Conservation (phyloP, 1,284 basidiomycete genomes). For the Naganishia albida region DNA sequence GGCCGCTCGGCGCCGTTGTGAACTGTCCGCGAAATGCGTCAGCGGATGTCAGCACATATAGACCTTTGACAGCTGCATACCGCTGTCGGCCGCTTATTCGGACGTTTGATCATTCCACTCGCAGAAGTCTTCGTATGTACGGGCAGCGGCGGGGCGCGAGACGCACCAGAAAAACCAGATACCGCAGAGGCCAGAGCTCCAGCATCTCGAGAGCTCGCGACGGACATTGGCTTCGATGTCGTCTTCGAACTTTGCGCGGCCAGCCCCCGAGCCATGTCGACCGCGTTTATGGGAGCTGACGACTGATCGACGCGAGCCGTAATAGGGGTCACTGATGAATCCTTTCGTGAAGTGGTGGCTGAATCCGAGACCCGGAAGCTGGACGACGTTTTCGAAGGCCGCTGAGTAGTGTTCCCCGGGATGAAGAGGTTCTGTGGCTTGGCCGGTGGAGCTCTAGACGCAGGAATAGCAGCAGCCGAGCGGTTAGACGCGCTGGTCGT, state of each 20-base stretch:
- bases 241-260: constrained; percentile 9
- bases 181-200: not conserved
- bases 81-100: constrained; percentile 6
- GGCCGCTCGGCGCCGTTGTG: not conserved
- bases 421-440: not conserved
- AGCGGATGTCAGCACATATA: not conserved
- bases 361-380: too few relatives aligned
- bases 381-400: too few relatives aligned
- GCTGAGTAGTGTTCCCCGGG: not conserved
- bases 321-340: too few relatives aligned
- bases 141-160: not conserved
- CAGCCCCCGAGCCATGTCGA: constrained; percentile 19
- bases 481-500: not conserved
- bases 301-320: too few relatives aligned
- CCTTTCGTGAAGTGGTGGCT: too few relatives aligned
- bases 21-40: not conserved
- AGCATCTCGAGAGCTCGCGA: not conserved
- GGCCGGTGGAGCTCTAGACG: not conserved
- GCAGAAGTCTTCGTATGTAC: constrained; percentile 5
- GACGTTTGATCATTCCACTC: constrained; percentile 9
- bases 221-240: not conserved
- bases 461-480: not conserved
- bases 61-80: not conserved
- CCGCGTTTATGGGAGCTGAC: not conserved
- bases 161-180: not conserved